Percentiles rank a stretch among this genome's conserved stretches.
These are phyloP conservation scores for Epichloe baconii DNA, from an alignment of 2,329 filamentous ascomycete species.

Conservation along the genomic window DNA sequence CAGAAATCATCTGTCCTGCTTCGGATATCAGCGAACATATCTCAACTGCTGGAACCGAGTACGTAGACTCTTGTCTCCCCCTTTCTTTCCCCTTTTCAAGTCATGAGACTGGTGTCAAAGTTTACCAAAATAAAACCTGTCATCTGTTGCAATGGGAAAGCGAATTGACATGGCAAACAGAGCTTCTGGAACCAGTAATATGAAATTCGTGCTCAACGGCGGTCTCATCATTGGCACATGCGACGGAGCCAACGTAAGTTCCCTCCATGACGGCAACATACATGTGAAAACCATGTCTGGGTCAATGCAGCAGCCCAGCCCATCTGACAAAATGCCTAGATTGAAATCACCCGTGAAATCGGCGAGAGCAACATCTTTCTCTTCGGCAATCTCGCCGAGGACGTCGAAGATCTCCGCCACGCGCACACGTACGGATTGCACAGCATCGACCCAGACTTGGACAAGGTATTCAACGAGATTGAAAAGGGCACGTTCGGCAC, in stretches of 20 bases:
- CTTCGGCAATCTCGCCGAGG: constrained; percentile 89
- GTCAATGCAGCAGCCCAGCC: not conserved
- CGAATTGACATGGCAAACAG: constrained; percentile 18
- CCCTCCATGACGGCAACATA: too few species aligned
- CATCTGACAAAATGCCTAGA: constrained; percentile 28
- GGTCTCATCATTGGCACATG: constrained; percentile 96
- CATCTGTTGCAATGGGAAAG: not conserved
- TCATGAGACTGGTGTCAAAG: too few species aligned
- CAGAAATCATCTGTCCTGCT: constrained; percentile 88
- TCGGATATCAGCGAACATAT: constrained; percentile 98
- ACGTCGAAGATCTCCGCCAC: constrained; percentile 92
- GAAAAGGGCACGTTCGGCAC: constrained; percentile 71
- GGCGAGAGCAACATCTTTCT: constrained; percentile 97
- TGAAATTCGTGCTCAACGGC: constrained; percentile 98
- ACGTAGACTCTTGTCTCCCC: constrained; percentile 16
- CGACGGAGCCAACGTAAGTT: constrained; percentile 85
- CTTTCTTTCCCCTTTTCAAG: not conserved
- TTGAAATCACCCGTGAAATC: constrained; percentile 95
- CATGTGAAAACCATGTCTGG: not conserved
- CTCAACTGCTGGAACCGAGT: constrained; percentile 91
- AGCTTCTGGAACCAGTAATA: constrained; percentile 82
- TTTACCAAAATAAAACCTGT: not conserved
- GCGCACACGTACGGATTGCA: constrained; percentile 74
- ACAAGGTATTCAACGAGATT: constrained; percentile 74
- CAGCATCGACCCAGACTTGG: constrained; percentile 61